A percentile compares a stretch with the other conserved stretches of the same genome.
Evolutionary conservation across 1,284 basidiomycete species (phyloP).

Genomic region (Cryptococcus neoformans): DNA sequence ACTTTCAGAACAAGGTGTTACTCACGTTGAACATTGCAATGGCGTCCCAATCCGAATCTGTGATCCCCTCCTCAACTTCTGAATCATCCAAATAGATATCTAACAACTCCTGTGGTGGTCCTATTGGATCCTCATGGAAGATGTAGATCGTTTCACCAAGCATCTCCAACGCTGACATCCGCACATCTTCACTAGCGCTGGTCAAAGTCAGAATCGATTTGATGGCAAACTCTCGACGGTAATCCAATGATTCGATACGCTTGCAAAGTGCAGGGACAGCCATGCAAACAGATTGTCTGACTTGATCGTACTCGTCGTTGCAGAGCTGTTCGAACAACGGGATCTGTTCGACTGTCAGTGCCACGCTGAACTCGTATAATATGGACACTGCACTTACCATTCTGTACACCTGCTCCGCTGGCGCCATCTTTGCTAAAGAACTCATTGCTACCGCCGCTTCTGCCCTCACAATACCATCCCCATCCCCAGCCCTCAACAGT

Average conservation of each 20-base stretch:
- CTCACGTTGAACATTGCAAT: conserved; percentile 83
- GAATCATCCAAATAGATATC: conserved; percentile 62
- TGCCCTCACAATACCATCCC: conserved; percentile 77
- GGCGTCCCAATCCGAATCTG: conserved; percentile 68
- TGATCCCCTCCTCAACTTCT: conserved; percentile 11
- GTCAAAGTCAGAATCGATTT: conserved; percentile 63
- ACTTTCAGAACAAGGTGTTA: conserved; percentile 1
- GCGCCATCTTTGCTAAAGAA: conserved; percentile 78
- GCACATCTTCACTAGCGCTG: conserved; percentile 65
- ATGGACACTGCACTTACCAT: conserved; percentile 56
- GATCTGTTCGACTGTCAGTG: conserved; percentile 54
- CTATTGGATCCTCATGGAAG: conserved; percentile 63
- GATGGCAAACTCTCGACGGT: conserved; percentile 63
- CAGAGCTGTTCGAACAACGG: conserved; percentile 72
- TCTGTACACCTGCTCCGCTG: conserved; percentile 63
- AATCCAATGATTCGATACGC: conserved; percentile 56
- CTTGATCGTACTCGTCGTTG: conserved; percentile 72
- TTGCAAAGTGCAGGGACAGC: conserved; percentile 76
- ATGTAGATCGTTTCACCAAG: conserved; percentile 88
- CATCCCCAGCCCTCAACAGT: conserved; percentile 71
- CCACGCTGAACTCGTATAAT: neutral
- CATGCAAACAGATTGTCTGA: conserved; percentile 84
- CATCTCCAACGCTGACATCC: conserved; percentile 78
- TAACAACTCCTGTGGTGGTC: conserved; percentile 76
- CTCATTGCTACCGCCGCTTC: conserved; percentile 89